Percentiles rank a stretch among this genome's conserved stretches.
phyloP scores from a whole-genome alignment of 2,329 filamentous ascomycete genomes.

The Cyphellophora europaea region DNA sequence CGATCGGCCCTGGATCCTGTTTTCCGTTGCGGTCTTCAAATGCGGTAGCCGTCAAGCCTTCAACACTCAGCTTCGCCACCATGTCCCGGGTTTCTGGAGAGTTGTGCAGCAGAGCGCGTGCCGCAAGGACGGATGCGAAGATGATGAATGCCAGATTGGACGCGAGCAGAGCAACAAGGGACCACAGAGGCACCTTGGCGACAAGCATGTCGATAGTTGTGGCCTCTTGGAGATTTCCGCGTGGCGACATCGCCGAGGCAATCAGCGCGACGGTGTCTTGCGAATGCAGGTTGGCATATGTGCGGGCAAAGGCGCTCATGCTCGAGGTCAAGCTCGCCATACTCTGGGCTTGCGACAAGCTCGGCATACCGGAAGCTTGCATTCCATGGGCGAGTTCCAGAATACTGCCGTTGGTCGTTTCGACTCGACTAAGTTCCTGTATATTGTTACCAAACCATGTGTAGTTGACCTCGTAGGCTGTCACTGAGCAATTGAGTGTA shows the following conservation, averaged over 20 bases:
- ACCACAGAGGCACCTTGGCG: slow-evolving; percentile 1
- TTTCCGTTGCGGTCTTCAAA: slow-evolving; percentile 5
- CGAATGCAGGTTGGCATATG: slow-evolving; percentile 1
- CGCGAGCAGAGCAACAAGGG: slow-evolving; percentile 1
- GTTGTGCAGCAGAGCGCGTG: slow-evolving; percentile 3
- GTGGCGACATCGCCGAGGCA: slow-evolving; percentile 1
- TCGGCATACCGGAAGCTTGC: slow-evolving; percentile 4
- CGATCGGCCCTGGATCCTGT: neutral
- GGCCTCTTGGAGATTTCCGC: neutral
- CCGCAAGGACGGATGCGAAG: slow-evolving; percentile 3
- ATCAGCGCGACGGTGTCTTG: slow-evolving; percentile 1
- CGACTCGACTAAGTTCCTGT: neutral
- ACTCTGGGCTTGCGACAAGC: slow-evolving; percentile 2
- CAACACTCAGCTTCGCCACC: slow-evolving; percentile 5
- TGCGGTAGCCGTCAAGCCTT: slow-evolving; percentile 5
- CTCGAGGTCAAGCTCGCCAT: slow-evolving; percentile 2
- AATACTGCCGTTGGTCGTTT: slow-evolving; percentile 6
- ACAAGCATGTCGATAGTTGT: slow-evolving; percentile 1
- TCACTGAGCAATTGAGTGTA: slow-evolving; percentile 5
- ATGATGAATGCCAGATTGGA: slow-evolving; percentile 2
- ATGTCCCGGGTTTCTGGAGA: slow-evolving; percentile 4
- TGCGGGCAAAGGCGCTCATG: neutral
- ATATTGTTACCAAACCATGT: slow-evolving; percentile 3
- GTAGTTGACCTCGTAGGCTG: slow-evolving; percentile 4
- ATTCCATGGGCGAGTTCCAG: slow-evolving; percentile 4